Evolutionary conservation across 345 rosid genomes (phyloP), one percentile per base, ranked within the genome.

Genomic region (Ceriops decandra): DNA sequence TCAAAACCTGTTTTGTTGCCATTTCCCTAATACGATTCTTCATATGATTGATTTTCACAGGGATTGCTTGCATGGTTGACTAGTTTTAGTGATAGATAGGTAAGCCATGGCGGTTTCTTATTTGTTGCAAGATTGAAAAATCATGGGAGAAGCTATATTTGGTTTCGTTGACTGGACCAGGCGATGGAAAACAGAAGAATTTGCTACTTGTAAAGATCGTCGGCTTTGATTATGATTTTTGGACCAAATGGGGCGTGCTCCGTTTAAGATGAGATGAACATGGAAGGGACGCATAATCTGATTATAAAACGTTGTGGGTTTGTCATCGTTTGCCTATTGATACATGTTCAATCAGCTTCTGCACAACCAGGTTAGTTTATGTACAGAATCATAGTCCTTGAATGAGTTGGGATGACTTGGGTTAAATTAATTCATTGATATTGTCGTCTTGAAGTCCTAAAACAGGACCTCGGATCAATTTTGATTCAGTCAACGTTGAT

Each of bases 331-430:
- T 79, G 76, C 81, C 72, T 84, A 22, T 32, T 78, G 68, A 56
- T 74, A n/a, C 62, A 80, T 5, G 35, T 76, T 71, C 72, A 30
- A 63, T 82, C 80, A 30, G 46, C 66, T 76, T 70, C 21, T 68
- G 85, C 85, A 69, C 80, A 81, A 62, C 27, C 73, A 76, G 90
- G 88, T 84, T 62, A 72, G 82, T 81, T 4, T 27, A 7, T 20
- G 8, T n/a, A 19, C 20, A n/a, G 27, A 28, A 8, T 47, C 2
- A 58, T 53, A 24, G 28, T 22, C 49, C 19, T 32, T 11, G 1
- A 20, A 33, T 59, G 33, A 21, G 51, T 30, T 63, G 52, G 28
- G 24, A 49, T 35, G 16, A 17, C 17, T 9, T 32, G 11, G 10
- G 30, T 47, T 32, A 32, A 32, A 32, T 58, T 38, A 28, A 31